Base-by-base conservation (phyloP, 2,329 filamentous ascomycete species). In the Beauveria caledonica region DNA sequence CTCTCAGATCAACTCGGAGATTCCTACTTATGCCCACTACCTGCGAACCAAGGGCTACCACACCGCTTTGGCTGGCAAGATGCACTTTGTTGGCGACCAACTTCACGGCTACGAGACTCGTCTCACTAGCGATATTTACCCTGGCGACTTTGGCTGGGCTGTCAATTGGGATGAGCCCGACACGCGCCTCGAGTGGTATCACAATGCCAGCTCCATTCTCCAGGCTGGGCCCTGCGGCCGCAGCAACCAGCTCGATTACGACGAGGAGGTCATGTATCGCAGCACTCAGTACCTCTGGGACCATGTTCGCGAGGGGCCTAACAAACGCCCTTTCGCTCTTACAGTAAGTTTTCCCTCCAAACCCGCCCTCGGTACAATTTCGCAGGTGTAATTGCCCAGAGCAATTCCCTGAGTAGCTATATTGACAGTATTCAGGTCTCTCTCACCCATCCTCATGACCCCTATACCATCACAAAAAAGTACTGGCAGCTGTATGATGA, bases 61-160 rank as follows among this genome's bases (percentile, higher is more conserved):
- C 75, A 96, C 92, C 13, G 89, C 88, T 6, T 79, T 97, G 66
- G 91, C 92, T 5, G 92, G 92, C 64, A 97, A 97, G 81, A 97
- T 97, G 92, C 92, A 97, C 76, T 97, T 97, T 72, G 89, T 95
- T 59, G 92, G 92, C 39, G 92, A 97, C 71, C 92, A 97, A 76
- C 80, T 97, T 62, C 92, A 97, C 72, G 92, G 92, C 33, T 97
- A 96, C 69, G 92, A 97, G 78, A 88, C 90, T 69, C 86, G 92
- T 61, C 80, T 97, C 68, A 97, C 92, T n/a, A 90, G 88, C 66
- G 92, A 97, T 73, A 96, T 97, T 70, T 97, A 97, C 73, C 92
- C 92, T 1, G 92, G 88, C 61, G 92, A 97, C 70, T 92, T 94
- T 70, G 92, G 92, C 64, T 97, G 92, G 92, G 87, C 88, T 13